Evolutionary conservation across 2,329 filamentous ascomycete genomes (phyloP).

Genomic region (Xenoacremonium recifei): DNA sequence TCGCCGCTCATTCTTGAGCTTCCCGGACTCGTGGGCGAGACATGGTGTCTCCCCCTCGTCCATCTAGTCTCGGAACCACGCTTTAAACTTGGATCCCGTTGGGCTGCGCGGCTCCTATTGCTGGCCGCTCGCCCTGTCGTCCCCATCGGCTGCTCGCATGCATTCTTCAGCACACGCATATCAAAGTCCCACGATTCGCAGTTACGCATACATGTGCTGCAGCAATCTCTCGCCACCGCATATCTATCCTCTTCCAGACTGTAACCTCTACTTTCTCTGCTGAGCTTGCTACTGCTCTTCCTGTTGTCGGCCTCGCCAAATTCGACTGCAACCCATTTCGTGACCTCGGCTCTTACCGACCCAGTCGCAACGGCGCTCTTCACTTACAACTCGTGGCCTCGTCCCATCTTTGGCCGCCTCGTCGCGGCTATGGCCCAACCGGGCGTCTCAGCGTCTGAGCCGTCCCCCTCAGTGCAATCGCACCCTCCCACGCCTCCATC

Average conservation of each 20-base stretch:
- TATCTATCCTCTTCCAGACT: slow-evolving; percentile 11
- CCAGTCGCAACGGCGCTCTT: not conserved
- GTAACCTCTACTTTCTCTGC: slow-evolving; percentile 11
- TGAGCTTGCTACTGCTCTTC: slow-evolving; percentile 8
- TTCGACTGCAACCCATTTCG: slow-evolving; percentile 1
- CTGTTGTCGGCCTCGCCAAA: too few species aligned
- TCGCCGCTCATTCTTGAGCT: slow-evolving; percentile 13
- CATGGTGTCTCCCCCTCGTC: slow-evolving; percentile 14
- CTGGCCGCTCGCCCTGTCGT: slow-evolving; percentile 14
- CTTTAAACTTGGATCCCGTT: slow-evolving; percentile 16
- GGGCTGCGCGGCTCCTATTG: slow-evolving; percentile 13
- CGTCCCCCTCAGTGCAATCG: slow-evolving; percentile 21
- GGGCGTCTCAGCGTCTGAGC: slow-evolving; percentile 27
- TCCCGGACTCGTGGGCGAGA: slow-evolving; percentile 11
- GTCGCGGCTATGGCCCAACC: slow-evolving; percentile 31
- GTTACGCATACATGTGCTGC: slow-evolving; percentile 15
- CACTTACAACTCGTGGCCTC: not conserved
- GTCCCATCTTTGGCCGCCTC: slow-evolving; percentile 12
- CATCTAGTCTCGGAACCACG: slow-evolving; percentile 11
- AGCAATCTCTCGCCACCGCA: slow-evolving; percentile 11
- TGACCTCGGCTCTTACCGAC: not conserved
- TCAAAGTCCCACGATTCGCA: slow-evolving; percentile 2
- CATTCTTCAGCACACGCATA: slow-evolving; percentile 10
- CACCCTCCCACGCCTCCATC: slow-evolving; percentile 24
- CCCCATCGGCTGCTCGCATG: slow-evolving; percentile 14